Conservation (phyloP, 2,329 filamentous ascomycete genomes). For the Rhynchosporium agropyri region DNA sequence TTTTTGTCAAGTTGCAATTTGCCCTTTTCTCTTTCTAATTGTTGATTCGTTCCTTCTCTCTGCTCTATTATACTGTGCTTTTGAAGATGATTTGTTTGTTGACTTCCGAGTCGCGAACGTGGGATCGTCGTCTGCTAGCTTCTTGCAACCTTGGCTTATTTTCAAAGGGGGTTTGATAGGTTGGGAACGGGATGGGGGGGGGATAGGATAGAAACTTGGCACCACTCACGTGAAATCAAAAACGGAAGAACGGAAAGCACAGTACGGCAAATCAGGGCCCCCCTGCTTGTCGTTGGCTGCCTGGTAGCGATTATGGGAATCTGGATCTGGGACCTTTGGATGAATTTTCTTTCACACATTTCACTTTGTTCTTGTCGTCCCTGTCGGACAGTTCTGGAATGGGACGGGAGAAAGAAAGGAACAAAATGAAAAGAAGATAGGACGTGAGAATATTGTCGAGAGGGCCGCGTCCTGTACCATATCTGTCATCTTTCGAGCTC, state of each 20-base stretch:
- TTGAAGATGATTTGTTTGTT: not conserved
- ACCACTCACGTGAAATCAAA: conserved; percentile 22
- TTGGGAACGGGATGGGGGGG: conserved; percentile 18
- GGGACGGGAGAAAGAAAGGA: not conserved
- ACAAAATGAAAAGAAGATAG: not conserved
- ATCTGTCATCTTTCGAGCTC: not conserved
- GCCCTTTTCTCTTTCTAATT: conserved; percentile 23
- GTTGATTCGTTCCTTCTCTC: conserved; percentile 27
- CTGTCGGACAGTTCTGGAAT: not conserved
- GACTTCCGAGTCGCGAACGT: not conserved
- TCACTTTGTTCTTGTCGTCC: not conserved
- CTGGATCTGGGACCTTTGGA: conserved; percentile 8
- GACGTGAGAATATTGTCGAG: conserved; percentile 1
- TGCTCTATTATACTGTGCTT: conserved; percentile 17
- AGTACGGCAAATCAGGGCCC: conserved; percentile 4
- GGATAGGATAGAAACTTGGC: conserved; percentile 19
- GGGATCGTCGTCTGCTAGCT: not conserved
- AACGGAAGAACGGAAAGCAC: conserved; percentile 11
- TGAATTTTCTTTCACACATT: not conserved
- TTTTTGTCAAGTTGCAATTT: conserved; percentile 18
- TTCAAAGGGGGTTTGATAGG: conserved; percentile 4
- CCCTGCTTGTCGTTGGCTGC: conserved; percentile 3
- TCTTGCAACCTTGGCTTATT: conserved; percentile 16
- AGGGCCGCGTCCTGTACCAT: conserved; percentile 10
- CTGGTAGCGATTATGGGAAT: conserved; percentile 8